These are phyloP conservation scores for Austropuccinia psidii DNA, from an alignment of 1,284 basidiomycete species.

Conservation along the genomic window DNA sequence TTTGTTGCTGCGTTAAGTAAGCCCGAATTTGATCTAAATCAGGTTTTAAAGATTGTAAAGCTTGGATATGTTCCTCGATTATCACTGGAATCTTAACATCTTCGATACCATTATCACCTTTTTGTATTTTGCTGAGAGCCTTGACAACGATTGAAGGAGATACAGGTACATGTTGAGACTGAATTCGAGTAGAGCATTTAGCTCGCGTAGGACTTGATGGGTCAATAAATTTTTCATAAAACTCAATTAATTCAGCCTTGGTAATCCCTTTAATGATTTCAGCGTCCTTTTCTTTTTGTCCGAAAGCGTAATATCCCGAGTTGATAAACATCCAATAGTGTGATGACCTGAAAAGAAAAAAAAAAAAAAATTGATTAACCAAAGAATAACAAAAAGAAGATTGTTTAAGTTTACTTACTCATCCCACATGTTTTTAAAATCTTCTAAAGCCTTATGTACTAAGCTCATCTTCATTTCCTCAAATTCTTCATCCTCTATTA, in stretches of 20 bases:
- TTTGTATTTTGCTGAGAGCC: no score
- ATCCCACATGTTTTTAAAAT: slow-evolving; percentile 62
- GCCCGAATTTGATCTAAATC: no score
- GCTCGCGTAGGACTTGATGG: slow-evolving; percentile 40
- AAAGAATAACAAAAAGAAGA: neutral
- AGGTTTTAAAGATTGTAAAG: no score
- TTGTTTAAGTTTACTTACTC: slow-evolving; percentile 50
- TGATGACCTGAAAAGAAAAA: neutral
- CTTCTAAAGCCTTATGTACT: slow-evolving; percentile 63
- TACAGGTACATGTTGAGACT: slow-evolving; percentile 38
- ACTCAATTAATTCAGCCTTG: slow-evolving; percentile 43
- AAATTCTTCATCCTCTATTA: slow-evolving; percentile 59
- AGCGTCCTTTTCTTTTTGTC: slow-evolving; percentile 43
- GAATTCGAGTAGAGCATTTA: slow-evolving; percentile 45
- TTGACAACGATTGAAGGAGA: no score
- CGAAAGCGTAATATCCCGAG: slow-evolving; percentile 37
- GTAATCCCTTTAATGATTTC: slow-evolving; percentile 41
- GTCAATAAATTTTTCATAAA: slow-evolving; percentile 45
- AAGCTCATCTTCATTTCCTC: slow-evolving; percentile 59
- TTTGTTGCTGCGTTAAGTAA: no score
- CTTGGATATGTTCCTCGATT: no score
- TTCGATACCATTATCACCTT: no score
- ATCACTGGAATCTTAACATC: no score
- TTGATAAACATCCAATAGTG: slow-evolving; percentile 46
- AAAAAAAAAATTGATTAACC: neutral